These are phyloP conservation scores for Entelexis paramagnoliae DNA, from an alignment of 1,139 yeast genomes.

Conservation along the genomic window DNA sequence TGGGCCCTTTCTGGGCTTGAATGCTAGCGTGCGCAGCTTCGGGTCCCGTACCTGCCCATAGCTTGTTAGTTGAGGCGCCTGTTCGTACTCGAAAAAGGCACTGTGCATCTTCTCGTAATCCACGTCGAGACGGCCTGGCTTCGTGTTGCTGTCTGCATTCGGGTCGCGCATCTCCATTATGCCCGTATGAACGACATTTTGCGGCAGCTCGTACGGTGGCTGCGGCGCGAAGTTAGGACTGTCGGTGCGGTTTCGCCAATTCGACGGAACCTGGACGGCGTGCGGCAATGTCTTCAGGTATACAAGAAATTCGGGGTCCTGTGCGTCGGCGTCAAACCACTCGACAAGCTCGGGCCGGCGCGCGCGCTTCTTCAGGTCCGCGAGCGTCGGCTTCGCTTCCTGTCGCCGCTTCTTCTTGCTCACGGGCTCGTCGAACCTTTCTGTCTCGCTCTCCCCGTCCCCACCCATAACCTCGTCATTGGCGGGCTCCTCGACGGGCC, in stretches of 20 bases:
- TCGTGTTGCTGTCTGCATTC: conserved; percentile 26
- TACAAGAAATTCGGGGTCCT: conserved; percentile 60
- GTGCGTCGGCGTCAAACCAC: conserved; percentile 80
- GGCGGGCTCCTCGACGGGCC: neutral
- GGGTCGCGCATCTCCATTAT: conserved; percentile 33
- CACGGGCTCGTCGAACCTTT: neutral
- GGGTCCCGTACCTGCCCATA: conserved; percentile 15
- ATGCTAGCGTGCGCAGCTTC: conserved; percentile 3
- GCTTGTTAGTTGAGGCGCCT: neutral
- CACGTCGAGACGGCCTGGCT: conserved; percentile 61
- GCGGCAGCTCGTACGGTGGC: conserved; percentile 63
- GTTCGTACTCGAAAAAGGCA: conserved; percentile 58
- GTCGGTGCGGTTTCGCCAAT: conserved; percentile 76
- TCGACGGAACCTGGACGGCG: conserved; percentile 66
- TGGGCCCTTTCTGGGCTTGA: conserved; percentile 3
- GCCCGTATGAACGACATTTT: conserved; percentile 71
- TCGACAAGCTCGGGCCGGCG: conserved; percentile 65
- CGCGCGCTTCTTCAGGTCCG: conserved; percentile 53
- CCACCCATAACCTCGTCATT: neutral
- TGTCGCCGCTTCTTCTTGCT: conserved; percentile 25
- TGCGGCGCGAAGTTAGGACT: conserved; percentile 36
- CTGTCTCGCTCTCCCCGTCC: neutral
- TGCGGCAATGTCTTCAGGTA: conserved; percentile 57
- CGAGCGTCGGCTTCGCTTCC: conserved; percentile 51
- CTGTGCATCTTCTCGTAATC: conserved; percentile 76